Conservation (phyloP, 23 red algal species). For the Pyropia haitanensis region DNA sequence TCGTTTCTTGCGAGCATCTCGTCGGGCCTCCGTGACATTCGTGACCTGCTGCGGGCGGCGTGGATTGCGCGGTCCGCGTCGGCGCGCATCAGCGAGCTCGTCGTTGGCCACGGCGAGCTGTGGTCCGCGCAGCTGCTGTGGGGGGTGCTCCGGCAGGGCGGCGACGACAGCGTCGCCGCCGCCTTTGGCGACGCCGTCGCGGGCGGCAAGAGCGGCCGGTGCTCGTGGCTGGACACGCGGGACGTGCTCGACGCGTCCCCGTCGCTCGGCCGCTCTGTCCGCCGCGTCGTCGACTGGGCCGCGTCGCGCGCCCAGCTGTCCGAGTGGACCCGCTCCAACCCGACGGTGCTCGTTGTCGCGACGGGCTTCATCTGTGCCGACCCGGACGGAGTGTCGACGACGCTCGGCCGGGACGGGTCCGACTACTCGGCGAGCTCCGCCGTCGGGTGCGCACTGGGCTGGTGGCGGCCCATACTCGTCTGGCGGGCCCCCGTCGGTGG, state of each 20-base stretch:
- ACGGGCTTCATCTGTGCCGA: slow-evolving; percentile 82
- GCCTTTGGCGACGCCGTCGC: slow-evolving; percentile 10
- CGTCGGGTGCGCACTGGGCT: no score
- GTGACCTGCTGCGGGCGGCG: slow-evolving; percentile 75
- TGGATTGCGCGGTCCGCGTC: slow-evolving; percentile 82
- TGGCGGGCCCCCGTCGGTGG: no score
- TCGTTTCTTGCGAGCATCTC: slow-evolving; percentile 62
- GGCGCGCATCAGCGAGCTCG: slow-evolving; percentile 57
- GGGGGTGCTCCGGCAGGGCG: slow-evolving; percentile 48
- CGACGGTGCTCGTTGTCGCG: slow-evolving; percentile 63
- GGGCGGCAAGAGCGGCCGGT: not conserved
- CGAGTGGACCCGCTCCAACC: slow-evolving; percentile 62
- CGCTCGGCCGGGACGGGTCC: slow-evolving; percentile 79
- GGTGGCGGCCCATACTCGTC: no score
- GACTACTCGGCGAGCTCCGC: slow-evolving; percentile 60
- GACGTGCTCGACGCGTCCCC: slow-evolving; percentile 68
- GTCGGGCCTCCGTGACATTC: slow-evolving; percentile 56
- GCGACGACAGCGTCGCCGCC: not conserved
- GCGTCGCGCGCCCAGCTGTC: slow-evolving; percentile 19
- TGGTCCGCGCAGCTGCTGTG: slow-evolving; percentile 90
- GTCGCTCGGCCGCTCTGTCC: slow-evolving; percentile 19
- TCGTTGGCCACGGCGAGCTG: slow-evolving; percentile 91
- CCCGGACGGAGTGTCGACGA: slow-evolving; percentile 61
- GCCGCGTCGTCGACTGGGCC: slow-evolving; percentile 48
- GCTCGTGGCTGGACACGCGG: slow-evolving; percentile 76